phyloP scores from a whole-genome alignment of 2,329 filamentous ascomycete genomes.

The Metarhizium anisopliae region DNA sequence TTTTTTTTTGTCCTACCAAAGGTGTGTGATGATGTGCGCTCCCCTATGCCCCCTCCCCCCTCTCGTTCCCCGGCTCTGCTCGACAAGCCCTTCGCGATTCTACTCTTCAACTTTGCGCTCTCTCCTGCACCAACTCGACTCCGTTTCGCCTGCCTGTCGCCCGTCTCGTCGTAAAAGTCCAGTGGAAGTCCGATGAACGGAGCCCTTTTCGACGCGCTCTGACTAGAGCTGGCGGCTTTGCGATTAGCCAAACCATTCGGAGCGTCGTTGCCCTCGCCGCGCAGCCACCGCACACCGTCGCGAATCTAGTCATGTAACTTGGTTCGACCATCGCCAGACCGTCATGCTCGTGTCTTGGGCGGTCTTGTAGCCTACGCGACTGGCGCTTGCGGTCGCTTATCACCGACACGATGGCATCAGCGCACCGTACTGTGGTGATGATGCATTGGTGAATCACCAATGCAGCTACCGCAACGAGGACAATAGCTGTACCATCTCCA shows the following conservation, averaged over 20 bases:
- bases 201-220: neutral
- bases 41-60: neutral
- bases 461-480: neutral
- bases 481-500: too few relatives aligned
- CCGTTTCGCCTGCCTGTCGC: neutral
- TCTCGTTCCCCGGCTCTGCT: neutral
- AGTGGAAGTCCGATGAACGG: neutral
- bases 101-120: conserved; percentile 1
- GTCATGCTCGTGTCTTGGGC: neutral
- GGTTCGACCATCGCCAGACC: neutral
- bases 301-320: neutral
- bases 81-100: conserved; percentile 3
- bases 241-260: neutral
- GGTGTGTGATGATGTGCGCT: conserved; percentile 1
- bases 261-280: neutral
- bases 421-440: neutral
- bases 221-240: neutral
- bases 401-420: neutral
- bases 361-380: neutral
- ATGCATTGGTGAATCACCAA: neutral
- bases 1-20: conserved; percentile 1
- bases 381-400: neutral
- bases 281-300: neutral
- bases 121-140: neutral
- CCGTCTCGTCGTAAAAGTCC: neutral